Percentiles rank a stretch among this genome's conserved stretches.
phyloP scores from a whole-genome alignment of 2,329 filamentous ascomycete genomes.

The Penicillium janthinellum region DNA sequence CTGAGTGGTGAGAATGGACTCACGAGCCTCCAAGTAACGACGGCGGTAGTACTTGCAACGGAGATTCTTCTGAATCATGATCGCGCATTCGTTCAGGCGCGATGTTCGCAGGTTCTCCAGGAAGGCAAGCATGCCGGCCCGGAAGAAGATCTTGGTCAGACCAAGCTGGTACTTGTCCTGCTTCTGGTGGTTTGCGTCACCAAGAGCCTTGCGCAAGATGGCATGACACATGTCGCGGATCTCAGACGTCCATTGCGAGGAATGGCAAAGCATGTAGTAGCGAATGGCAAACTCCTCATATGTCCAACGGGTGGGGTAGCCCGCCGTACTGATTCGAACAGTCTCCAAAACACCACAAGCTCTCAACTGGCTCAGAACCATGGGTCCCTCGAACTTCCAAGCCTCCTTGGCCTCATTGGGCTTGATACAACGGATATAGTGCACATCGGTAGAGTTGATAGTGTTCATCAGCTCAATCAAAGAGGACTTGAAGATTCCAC shows the following conservation, averaged over 20 bases:
- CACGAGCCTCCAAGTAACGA: slow-evolving; percentile 83
- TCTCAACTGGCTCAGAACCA: slow-evolving; percentile 95
- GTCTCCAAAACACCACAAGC: slow-evolving; percentile 99
- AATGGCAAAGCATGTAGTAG: slow-evolving; percentile 97
- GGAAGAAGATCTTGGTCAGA: slow-evolving; percentile 98
- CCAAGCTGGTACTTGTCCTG: slow-evolving; percentile 96
- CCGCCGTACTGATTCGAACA: slow-evolving; percentile 93
- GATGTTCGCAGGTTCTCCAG: slow-evolving; percentile 90
- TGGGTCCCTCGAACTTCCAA: slow-evolving; percentile 98
- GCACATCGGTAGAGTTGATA: slow-evolving; percentile 96
- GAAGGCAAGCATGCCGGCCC: slow-evolving; percentile 97
- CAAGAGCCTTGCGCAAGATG: slow-evolving; percentile 85
- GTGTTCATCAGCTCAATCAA: slow-evolving; percentile 97
- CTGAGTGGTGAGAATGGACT: slow-evolving; percentile 79
- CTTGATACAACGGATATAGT: slow-evolving; percentile 99
- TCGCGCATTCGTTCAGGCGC: slow-evolving; percentile 87
- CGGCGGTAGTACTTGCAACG: slow-evolving; percentile 92
- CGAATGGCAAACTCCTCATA: slow-evolving; percentile 97
- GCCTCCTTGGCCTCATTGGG: slow-evolving; percentile 95
- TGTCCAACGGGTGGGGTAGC: slow-evolving; percentile 97
- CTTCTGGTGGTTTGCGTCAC: slow-evolving; percentile 70
- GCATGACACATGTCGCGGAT: slow-evolving; percentile 92
- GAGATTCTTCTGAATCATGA: slow-evolving; percentile 98
- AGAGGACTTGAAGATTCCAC: slow-evolving; percentile 98
- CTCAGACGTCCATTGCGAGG: slow-evolving; percentile 86